Conservation (phyloP, 306 rosid species). For the Alnus glutinosa region DNA sequence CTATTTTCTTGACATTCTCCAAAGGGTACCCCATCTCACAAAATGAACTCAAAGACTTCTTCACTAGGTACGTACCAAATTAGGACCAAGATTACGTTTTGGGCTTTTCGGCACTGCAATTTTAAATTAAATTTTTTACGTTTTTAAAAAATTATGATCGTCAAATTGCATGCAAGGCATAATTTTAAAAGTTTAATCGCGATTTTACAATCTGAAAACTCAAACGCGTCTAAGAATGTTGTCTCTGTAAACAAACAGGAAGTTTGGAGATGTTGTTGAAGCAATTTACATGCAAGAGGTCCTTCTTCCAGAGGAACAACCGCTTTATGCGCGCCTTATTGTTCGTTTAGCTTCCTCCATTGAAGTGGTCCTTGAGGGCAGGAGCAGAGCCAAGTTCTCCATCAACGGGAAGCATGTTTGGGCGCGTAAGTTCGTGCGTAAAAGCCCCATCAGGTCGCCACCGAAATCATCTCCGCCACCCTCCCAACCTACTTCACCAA, state of each 20-base stretch:
- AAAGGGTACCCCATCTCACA: slow-evolving; percentile 64
- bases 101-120: too few relatives aligned
- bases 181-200: too few relatives aligned
- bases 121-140: too few relatives aligned
- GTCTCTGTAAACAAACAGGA: slow-evolving; percentile 25
- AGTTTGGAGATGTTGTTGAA: slow-evolving; percentile 53
- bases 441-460: slow-evolving; percentile 12
- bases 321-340: slow-evolving; percentile 61
- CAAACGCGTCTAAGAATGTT: too few relatives aligned
- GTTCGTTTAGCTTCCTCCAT: slow-evolving; percentile 28
- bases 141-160: too few relatives aligned
- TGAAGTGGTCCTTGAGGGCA: slow-evolving; percentile 32
- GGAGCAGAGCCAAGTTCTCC: slow-evolving; percentile 39
- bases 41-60: slow-evolving; percentile 46
- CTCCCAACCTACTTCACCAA: slow-evolving; percentile 5
- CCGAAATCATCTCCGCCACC: slow-evolving; percentile 5
- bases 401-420: slow-evolving; percentile 75
- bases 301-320: slow-evolving; percentile 31
- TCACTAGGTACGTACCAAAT: slow-evolving; percentile 31
- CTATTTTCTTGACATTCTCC: slow-evolving; percentile 62
- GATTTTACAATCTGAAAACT: too few relatives aligned
- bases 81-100: too few relatives aligned
- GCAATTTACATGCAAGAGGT: slow-evolving; percentile 56
- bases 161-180: too few relatives aligned
- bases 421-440: slow-evolving; percentile 56